A percentile compares a stretch with the other conserved stretches of the same genome.
phyloP scores from a whole-genome alignment of 176 grass and related monocot genomes.

The Zizania latifolia region DNA sequence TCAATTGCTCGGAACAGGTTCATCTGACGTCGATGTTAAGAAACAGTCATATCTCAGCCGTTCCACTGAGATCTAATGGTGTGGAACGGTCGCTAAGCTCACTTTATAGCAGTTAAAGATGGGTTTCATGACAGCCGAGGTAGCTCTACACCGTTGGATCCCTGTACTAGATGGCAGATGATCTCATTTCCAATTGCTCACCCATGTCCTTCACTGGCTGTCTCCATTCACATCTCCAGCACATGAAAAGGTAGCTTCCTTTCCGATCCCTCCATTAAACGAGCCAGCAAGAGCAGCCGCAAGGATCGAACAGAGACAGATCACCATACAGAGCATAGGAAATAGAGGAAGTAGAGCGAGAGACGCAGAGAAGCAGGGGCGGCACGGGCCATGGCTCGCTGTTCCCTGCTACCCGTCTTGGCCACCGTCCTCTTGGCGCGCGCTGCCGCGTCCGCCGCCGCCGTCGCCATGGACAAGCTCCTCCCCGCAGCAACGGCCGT shows the following conservation, averaged over 20 bases:
- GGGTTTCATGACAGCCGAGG: no score
- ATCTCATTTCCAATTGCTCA: no score
- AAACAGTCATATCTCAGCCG: no score
- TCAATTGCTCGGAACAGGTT: no score
- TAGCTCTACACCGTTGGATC: no score
- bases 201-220: constrained; percentile 5
- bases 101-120: no score
- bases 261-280: constrained; percentile 3
- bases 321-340: neutral
- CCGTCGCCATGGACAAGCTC: constrained; percentile 23
- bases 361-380: neutral
- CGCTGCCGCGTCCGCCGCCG: neutral
- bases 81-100: no score
- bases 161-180: no score
- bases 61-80: no score
- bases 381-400: constrained; percentile 39
- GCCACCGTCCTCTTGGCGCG: constrained; percentile 7
- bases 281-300: neutral
- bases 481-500: constrained; percentile 24
- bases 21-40: no score
- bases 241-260: constrained; percentile 27
- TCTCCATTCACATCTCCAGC: neutral
- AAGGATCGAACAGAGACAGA: neutral
- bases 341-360: neutral
- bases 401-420: constrained; percentile 2